A percentile compares a stretch with the other conserved stretches of the same genome.
These are phyloP conservation scores for Trypanosoma platydactyli DNA, from an alignment of 208 protist species.

Conservation along the genomic window DNA sequence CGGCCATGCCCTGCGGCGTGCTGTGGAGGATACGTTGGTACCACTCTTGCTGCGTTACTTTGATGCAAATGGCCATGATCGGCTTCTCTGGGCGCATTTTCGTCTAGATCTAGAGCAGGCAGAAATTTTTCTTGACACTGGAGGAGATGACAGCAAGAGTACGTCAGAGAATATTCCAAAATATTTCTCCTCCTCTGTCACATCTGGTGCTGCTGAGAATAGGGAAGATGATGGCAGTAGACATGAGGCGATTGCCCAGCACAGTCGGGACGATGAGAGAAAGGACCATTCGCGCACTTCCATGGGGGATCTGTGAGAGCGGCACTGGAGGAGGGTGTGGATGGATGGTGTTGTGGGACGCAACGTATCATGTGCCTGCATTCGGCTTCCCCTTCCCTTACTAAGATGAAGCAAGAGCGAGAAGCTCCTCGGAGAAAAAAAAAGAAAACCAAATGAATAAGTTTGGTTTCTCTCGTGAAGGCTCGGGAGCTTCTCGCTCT, in stretches of 20 bases:
- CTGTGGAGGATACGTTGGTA: slow-evolving; percentile 61
- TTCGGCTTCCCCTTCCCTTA: not conserved
- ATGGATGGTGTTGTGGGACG: too few species aligned
- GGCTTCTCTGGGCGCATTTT: slow-evolving; percentile 30
- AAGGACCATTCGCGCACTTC: too few species aligned
- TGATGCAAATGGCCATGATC: slow-evolving; percentile 33
- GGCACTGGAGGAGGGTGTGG: too few species aligned
- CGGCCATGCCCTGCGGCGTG: slow-evolving; percentile 58
- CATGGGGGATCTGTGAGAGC: too few species aligned
- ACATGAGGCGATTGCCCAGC: not conserved
- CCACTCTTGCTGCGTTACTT: slow-evolving; percentile 51
- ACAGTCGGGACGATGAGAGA: too few species aligned
- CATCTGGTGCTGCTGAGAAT: not conserved
- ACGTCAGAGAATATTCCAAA: too few species aligned
- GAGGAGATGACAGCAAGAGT: not conserved
- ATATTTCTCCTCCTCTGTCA: not conserved
- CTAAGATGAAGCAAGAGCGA: not conserved
- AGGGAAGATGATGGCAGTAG: not conserved
- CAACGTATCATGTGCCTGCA: not conserved
- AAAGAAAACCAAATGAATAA: not conserved
- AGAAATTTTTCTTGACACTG: slow-evolving; percentile 28
- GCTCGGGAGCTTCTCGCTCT: not conserved
- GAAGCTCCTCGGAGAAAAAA: too few species aligned
- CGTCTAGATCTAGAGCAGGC: slow-evolving; percentile 25
- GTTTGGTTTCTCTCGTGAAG: not conserved